These are phyloP conservation scores for Globisporangium recalcitrans DNA, from an alignment of 352 stramenopile species.

Conservation along the genomic window DNA sequence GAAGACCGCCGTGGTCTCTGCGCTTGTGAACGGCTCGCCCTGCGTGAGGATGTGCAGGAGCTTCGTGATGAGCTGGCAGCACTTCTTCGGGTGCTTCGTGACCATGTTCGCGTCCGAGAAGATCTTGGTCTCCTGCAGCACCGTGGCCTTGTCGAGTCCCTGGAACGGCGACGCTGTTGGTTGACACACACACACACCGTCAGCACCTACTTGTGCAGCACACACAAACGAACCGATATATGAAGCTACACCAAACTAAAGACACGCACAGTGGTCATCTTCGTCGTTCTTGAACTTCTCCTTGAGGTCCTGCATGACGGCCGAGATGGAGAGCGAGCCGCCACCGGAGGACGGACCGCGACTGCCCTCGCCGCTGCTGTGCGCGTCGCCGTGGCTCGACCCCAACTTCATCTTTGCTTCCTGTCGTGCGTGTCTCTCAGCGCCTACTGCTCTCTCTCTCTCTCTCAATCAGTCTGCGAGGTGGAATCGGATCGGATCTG, in stretches of 20 bases:
- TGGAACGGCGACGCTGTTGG: slow-evolving; percentile 88
- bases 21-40: slow-evolving; percentile 94
- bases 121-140: slow-evolving; percentile 97
- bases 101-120: slow-evolving; percentile 98
- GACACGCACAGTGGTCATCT: slow-evolving; percentile 82
- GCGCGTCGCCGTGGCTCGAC: slow-evolving; percentile 41
- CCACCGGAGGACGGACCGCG: slow-evolving; percentile 23
- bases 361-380: slow-evolving; percentile 36
- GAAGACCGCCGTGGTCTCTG: slow-evolving; percentile 97
- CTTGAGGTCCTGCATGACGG: slow-evolving; percentile 93
- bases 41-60: slow-evolving; percentile 97
- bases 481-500: slow-evolving; percentile 1
- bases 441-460: neutral
- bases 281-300: slow-evolving; percentile 99
- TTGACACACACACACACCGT: slow-evolving; percentile 8
- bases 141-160: slow-evolving; percentile 92
- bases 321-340: slow-evolving; percentile 58
- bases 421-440: neutral
- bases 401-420: slow-evolving; percentile 47
- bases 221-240: neutral
- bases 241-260: slow-evolving; percentile 3
- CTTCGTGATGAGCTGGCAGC: slow-evolving; percentile 99
- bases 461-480: neutral
- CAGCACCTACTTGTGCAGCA: neutral
- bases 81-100: slow-evolving; percentile 95